Evolutionary conservation across 192 early-diverging fungal genomes (phyloP).

Genomic region (Podila epigama): DNA sequence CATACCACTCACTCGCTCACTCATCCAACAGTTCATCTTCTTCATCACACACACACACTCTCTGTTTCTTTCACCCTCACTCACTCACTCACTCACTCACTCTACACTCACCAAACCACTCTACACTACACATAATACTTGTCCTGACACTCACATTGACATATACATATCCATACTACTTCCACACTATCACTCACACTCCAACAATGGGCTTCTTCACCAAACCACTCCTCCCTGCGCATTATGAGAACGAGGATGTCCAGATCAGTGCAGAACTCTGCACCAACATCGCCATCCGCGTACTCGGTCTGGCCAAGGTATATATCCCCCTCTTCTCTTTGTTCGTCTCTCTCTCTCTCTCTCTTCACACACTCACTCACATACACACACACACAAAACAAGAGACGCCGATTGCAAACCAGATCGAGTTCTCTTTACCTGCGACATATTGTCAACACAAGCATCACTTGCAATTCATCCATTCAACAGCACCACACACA

Average conservation of each 20-base stretch:
- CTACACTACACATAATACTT: neutral
- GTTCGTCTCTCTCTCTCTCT: neutral
- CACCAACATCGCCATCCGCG: conserved; percentile 38
- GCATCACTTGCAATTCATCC: neutral
- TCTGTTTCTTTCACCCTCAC: neutral
- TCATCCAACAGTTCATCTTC: neutral
- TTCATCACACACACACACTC: neutral
- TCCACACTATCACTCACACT: neutral
- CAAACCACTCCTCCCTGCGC: conserved; percentile 39
- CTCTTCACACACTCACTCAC: neutral
- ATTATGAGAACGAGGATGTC: conserved; percentile 47
- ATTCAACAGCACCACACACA: neutral
- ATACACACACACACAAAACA: neutral
- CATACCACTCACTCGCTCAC: too few relatives aligned
- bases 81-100: neutral
- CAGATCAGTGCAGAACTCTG: conserved; percentile 48
- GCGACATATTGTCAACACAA: neutral
- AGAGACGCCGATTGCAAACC: neutral
- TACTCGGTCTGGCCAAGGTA: conserved; percentile 48
- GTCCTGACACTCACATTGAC: too few relatives aligned
- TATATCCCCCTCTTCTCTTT: neutral
- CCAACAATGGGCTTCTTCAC: conserved; percentile 44
- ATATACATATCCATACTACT: too few relatives aligned
- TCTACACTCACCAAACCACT: neutral
- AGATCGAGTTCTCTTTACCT: neutral